Evolutionary conservation across 441 rosid genomes (phyloP).

Genomic region (Corymbia calophylla): DNA sequence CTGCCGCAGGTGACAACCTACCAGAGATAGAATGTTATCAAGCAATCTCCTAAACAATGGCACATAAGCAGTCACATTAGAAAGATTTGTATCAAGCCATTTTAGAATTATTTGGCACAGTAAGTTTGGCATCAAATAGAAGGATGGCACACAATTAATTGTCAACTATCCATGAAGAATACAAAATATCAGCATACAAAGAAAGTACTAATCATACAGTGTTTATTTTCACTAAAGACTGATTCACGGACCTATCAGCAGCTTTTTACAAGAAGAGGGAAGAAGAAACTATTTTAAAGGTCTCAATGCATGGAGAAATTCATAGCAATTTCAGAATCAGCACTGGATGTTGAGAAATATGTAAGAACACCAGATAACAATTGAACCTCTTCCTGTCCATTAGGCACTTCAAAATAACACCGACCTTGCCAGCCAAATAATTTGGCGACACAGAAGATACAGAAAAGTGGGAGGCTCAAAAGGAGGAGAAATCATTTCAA

Average conservation of each 20-base stretch:
- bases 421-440: neutral
- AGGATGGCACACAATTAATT: neutral
- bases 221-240: neutral
- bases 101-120: neutral
- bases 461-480: neutral
- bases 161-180: neutral
- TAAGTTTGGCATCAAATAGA: neutral
- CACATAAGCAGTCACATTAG: neutral
- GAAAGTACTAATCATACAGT: neutral
- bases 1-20: constrained; percentile 96
- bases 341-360: neutral
- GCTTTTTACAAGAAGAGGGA: neutral
- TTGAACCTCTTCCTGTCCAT: neutral
- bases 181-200: neutral
- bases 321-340: neutral
- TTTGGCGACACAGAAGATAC: neutral
- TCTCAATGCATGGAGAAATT: neutral
- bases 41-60: neutral
- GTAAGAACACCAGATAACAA: neutral
- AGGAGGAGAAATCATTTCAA: neutral
- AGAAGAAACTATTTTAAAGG: neutral
- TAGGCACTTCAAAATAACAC: neutral
- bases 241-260: neutral
- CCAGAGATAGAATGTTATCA: neutral
- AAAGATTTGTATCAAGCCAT: neutral